Evolutionary conservation across 176 grass and related monocot genomes (phyloP).

Genomic region (Oryza australiensis): DNA sequence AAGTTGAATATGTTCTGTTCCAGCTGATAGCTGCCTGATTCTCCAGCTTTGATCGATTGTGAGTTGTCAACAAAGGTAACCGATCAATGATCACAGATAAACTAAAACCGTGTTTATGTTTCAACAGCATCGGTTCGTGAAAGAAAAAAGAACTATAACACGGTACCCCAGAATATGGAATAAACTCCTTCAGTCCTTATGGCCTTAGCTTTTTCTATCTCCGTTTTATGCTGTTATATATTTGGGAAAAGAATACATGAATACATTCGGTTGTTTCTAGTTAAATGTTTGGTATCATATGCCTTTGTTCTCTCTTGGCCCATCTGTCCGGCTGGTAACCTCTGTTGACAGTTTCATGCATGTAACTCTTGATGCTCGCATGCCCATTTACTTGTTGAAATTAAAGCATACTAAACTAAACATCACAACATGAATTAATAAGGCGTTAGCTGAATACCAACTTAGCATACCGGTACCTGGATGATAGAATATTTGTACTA

Average conservation of each 20-base stretch:
- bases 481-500: not conserved
- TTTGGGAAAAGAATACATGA: conserved; percentile 33
- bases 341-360: not conserved
- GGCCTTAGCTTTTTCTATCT: conserved; percentile 38
- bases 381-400: not conserved
- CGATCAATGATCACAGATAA: conserved; percentile 24
- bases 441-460: not conserved
- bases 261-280: conserved; percentile 42
- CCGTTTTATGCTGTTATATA: conserved; percentile 3
- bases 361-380: not conserved
- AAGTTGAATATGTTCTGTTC: conserved; percentile 47
- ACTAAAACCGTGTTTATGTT: conserved; percentile 39
- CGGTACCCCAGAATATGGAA: conserved; percentile 18
- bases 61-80: conserved; percentile 42
- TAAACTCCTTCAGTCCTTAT: not conserved
- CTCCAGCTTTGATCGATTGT: conserved; percentile 15
- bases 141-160: not conserved
- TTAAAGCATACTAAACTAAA: not conserved
- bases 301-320: conserved; percentile 29
- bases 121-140: conserved; percentile 32
- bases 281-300: conserved; percentile 49
- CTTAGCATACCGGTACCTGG: not conserved
- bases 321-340: not conserved
- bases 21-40: conserved; percentile 32
- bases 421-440: not conserved